A percentile compares a stretch with the other conserved stretches of the same genome.
Evolutionary conservation across 2,329 filamentous ascomycete species (phyloP).

Genomic region (Harringtonia lauricola): DNA sequence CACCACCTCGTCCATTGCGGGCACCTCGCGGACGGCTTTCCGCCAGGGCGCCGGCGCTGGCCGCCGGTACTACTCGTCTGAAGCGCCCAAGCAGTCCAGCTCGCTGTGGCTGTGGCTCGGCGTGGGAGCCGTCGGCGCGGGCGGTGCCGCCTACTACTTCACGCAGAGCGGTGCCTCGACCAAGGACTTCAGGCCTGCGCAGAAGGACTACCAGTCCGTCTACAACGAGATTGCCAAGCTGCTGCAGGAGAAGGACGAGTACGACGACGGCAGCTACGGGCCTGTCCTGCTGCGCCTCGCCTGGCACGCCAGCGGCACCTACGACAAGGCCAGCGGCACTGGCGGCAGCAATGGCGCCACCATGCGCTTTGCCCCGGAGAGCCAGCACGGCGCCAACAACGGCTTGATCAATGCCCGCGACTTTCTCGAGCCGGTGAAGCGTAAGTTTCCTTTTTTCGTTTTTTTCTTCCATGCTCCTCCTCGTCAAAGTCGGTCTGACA

Average conservation of each 20-base stretch:
- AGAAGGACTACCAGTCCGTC: constrained; percentile 89
- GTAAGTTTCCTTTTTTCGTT: constrained; percentile 30
- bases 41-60: constrained; percentile 44
- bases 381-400: constrained; percentile 86
- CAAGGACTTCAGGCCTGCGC: constrained; percentile 59
- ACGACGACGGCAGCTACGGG: constrained; percentile 93
- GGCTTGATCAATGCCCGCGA: constrained; percentile 77
- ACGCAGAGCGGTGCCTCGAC: constrained; percentile 39
- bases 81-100: constrained; percentile 38
- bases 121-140: constrained; percentile 47
- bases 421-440: constrained; percentile 87
- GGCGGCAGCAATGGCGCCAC: constrained; percentile 94
- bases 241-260: constrained; percentile 83
- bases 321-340: constrained; percentile 75
- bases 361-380: constrained; percentile 89
- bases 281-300: constrained; percentile 83
- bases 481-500: constrained; percentile 11
- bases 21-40: constrained; percentile 55
- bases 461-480: not conserved
- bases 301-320: constrained; percentile 92
- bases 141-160: constrained; percentile 57
- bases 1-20: constrained; percentile 47
- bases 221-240: constrained; percentile 76
- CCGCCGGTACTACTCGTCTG: constrained; percentile 71
- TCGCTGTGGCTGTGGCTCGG: constrained; percentile 45